phyloP scores from a whole-genome alignment of 2,329 filamentous ascomycete genomes.

The Hymenoscyphus occultus region DNA sequence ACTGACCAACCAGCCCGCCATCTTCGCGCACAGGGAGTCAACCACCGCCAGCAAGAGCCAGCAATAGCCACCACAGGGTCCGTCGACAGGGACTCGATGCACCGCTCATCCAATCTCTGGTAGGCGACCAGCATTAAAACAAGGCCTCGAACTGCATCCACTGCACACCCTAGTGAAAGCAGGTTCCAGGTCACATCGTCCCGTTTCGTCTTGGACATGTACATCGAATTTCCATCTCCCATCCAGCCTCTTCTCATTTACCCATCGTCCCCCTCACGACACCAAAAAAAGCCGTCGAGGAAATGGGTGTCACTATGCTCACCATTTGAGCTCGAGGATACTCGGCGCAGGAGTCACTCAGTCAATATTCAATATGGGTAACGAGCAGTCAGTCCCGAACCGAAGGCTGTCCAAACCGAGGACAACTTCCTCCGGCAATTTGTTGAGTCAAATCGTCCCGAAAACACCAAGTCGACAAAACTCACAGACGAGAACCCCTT shows the following conservation, averaged over 20 bases:
- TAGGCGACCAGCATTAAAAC: conserved; percentile 9
- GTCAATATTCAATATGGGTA: conserved; percentile 32
- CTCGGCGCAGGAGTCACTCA: conserved; percentile 5
- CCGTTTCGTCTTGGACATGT: conserved; percentile 26
- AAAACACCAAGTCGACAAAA: conserved; percentile 25
- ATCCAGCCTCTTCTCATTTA: conserved; percentile 8
- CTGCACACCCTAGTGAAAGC: not conserved
- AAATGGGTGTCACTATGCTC: conserved; percentile 21
- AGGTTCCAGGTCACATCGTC: conserved; percentile 10
- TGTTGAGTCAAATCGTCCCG: conserved; percentile 21
- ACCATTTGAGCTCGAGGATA: not conserved
- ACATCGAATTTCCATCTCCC: conserved; percentile 20
- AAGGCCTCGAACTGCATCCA: conserved; percentile 3
- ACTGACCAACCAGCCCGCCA: not conserved
- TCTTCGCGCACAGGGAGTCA: not conserved
- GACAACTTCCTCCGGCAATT: conserved; percentile 28
- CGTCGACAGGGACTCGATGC: too few species aligned
- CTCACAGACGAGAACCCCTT: conserved; percentile 22
- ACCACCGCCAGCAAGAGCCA: not conserved
- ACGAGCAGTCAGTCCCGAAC: conserved; percentile 29
- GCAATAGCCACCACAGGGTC: too few species aligned
- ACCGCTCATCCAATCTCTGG: conserved; percentile 20
- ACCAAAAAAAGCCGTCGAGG: conserved; percentile 1
- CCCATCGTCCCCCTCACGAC: conserved; percentile 14
- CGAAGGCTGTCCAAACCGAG: conserved; percentile 36